phyloP scores from a whole-genome alignment of 345 rosid species.

The Bretschneidera sinensis region DNA sequence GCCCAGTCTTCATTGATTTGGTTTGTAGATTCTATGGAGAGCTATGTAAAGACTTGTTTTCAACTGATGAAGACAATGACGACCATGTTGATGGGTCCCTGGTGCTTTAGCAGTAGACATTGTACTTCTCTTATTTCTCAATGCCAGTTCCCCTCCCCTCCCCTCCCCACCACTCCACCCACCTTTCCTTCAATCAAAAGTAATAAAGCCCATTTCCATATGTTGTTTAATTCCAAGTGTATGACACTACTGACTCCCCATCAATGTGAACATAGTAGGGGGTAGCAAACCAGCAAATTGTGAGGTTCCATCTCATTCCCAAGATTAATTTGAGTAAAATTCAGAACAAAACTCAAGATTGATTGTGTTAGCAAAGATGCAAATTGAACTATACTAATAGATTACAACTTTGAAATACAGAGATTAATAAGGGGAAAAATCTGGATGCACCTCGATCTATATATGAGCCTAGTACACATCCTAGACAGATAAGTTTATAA shows the following conservation, averaged over 20 bases:
- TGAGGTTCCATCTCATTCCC: not conserved
- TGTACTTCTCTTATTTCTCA: not conserved
- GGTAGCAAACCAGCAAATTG: not conserved
- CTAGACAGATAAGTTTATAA: too few relatives aligned
- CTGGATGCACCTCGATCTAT: too few relatives aligned
- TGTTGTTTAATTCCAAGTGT: not conserved
- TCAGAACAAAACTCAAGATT: too few relatives aligned
- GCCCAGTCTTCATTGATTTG: conserved; percentile 65
- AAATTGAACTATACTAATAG: too few relatives aligned
- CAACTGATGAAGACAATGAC: conserved; percentile 19
- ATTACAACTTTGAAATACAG: too few relatives aligned
- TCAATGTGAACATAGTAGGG: too few relatives aligned
- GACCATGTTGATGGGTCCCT: too few relatives aligned
- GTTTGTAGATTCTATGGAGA: conserved; percentile 81
- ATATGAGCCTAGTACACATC: too few relatives aligned
- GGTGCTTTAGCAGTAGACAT: not conserved
- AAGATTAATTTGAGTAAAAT: not conserved
- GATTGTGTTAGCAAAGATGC: too few relatives aligned
- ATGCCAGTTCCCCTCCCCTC: not conserved
- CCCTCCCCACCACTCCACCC: not conserved
- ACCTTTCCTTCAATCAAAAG: too few relatives aligned
- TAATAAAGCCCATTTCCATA: not conserved
- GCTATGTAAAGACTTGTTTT: conserved; percentile 63
- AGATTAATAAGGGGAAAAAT: too few relatives aligned
- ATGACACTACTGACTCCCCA: not conserved